Evolutionary conservation across 768 basidiomycete species (phyloP).

Genomic region (Mycena latifolia): DNA sequence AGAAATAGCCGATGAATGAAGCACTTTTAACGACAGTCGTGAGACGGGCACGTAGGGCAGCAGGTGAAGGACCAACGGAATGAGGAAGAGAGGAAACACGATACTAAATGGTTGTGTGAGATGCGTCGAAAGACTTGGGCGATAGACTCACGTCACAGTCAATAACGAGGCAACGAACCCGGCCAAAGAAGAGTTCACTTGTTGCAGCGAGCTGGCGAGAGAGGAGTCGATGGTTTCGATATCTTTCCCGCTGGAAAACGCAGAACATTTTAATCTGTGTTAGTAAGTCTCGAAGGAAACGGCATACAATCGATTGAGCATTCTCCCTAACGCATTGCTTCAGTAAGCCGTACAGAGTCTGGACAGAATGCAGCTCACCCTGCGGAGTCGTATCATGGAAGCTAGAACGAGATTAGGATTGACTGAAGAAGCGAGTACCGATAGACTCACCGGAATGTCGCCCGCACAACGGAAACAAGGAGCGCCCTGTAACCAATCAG

Average conservation of each 20-base stretch:
- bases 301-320: conserved; percentile 81
- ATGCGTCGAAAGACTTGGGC: conserved; percentile 45
- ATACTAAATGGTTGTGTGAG: conserved; percentile 50
- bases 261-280: neutral
- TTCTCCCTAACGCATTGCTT: conserved; percentile 67
- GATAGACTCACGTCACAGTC: conserved; percentile 68
- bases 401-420: conserved; percentile 13
- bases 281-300: neutral
- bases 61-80: conserved; percentile 60
- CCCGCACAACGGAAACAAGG: conserved; percentile 77
- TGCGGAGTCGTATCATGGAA: conserved; percentile 76
- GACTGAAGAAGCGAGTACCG: neutral
- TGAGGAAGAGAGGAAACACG: conserved; percentile 86
- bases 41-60: conserved; percentile 69
- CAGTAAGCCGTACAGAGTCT: neutral
- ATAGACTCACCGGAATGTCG: conserved; percentile 81
- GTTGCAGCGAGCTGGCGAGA: conserved; percentile 75
- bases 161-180: conserved; percentile 82
- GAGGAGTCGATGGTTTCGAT: conserved; percentile 89
- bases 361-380: conserved; percentile 50
- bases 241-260: conserved; percentile 54
- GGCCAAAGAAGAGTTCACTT: conserved; percentile 84
- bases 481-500: conserved; percentile 58
- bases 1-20: conserved; percentile 78
- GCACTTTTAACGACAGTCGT: conserved; percentile 59